Base-by-base conservation (phyloP, 306 rosid species). In the Ammopiptanthus mongolicus region DNA sequence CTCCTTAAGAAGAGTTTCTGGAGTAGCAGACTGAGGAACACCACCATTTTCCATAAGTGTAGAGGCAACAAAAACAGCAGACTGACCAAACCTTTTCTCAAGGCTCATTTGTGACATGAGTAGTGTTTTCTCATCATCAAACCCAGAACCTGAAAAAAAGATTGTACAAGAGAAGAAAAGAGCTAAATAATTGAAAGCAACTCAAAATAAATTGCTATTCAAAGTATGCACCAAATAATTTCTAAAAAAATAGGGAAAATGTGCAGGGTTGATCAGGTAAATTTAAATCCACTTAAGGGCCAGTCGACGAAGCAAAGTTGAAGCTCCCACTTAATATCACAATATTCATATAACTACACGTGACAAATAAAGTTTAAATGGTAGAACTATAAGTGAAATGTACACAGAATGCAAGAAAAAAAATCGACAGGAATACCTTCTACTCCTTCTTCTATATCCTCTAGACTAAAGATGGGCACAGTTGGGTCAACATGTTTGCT, bases 41-140 rank as follows among this genome's bases (percentile, higher is more conserved):
- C 98, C 98, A 34, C 98, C 98, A 50, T 92, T 90, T 76, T 92
- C 97, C 97, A 92, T 92, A 8, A 92, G 93, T 33, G 97, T 92
- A 0, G 97, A 92, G 46, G 96, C 97, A 85, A 92, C 97, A 77
- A 92, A 92, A 72, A 90, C 96, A 69, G 87, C 89, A 57, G 97
- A 92, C 69, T 90, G 96, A 34, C 97, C 97, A 67, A 92, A 92
- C 83, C 97, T 85, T 78, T 92, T 86, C 86, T 92, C 97, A 11
- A 92, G 89, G 76, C 96, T 92, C 97, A 88, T 87, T 88, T 92
- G 96, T 18, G 97, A 90, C 96, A 92, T 92, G 8, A 90, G 86
- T 33, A 90, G 76, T 10, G 97, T 64, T 81, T 92, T 92, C 74
- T 92, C 97, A 61, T 92, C 97, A 14, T 92, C 96, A 82, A 90